phyloP scores from a whole-genome alignment of 2,329 filamentous ascomycete genomes.

The Penicillium hesseltinei region DNA sequence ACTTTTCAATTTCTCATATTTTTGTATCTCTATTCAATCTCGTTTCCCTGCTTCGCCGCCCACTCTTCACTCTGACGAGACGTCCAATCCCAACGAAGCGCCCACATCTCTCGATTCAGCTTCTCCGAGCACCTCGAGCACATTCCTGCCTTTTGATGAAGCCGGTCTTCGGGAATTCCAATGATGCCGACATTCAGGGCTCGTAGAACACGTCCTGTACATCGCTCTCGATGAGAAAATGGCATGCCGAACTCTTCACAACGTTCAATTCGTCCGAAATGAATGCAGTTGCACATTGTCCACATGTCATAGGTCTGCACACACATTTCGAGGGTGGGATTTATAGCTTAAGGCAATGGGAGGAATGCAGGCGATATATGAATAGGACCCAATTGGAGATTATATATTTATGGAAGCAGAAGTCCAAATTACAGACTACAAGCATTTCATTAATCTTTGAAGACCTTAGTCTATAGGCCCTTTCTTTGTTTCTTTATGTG shows the following conservation, averaged over 20 bases:
- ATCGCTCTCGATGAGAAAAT: neutral
- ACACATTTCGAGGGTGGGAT: neutral
- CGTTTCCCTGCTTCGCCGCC: neutral
- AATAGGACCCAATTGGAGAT: too few relatives aligned
- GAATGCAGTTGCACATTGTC: slow-evolving; percentile 2
- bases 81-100: slow-evolving; percentile 6
- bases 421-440: too few relatives aligned
- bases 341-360: too few relatives aligned
- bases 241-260: slow-evolving; percentile 5
- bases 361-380: neutral
- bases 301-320: neutral
- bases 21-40: neutral
- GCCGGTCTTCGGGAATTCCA: slow-evolving; percentile 16
- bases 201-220: neutral
- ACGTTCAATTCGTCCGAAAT: neutral
- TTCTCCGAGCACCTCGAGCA: neutral
- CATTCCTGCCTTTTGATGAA: neutral
- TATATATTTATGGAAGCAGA: neutral
- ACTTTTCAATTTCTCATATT: neutral
- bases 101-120: slow-evolving; percentile 6
- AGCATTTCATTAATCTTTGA: neutral
- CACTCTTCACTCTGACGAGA: slow-evolving; percentile 10
- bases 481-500: neutral
- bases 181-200: neutral
- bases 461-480: neutral